Conservation (phyloP, 1,284 basidiomycete species). For the Sporisorium reilianum region DNA sequence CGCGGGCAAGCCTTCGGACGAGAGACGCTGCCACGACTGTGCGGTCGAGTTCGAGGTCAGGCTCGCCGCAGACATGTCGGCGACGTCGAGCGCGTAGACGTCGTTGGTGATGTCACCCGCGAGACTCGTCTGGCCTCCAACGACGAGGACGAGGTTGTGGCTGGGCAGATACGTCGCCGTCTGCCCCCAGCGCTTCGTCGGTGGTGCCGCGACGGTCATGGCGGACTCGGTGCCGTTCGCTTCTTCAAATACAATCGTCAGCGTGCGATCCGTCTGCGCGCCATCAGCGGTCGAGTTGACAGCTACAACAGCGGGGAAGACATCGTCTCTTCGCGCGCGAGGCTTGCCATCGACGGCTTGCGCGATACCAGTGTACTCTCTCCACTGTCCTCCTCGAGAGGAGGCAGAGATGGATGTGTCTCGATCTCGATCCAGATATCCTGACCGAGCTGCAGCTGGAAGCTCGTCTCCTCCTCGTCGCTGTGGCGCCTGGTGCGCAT, state of each 20-base stretch:
- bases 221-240: constrained; percentile 14
- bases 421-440: constrained; percentile 43
- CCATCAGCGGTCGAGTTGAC: constrained; percentile 24
- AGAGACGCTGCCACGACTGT: constrained; percentile 20
- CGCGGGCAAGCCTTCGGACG: constrained; percentile 39
- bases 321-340: constrained; percentile 22
- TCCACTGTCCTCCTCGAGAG: constrained; percentile 10
- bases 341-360: constrained; percentile 17
- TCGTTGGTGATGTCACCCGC: constrained; percentile 51
- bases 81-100: constrained; percentile 57
- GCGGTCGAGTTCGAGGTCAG: constrained; percentile 28
- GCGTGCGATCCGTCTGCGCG: no score
- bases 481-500: constrained; percentile 4
- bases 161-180: constrained; percentile 34
- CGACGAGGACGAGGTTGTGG: constrained; percentile 53
- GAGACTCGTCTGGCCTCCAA: constrained; percentile 63
- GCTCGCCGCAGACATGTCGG: constrained; percentile 17
- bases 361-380: not conserved
- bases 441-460: constrained; percentile 19
- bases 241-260: constrained; percentile 37
- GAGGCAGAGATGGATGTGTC: not conserved
- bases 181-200: constrained; percentile 36
- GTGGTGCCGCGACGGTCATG: constrained; percentile 21
- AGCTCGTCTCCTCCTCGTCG: constrained; percentile 2
- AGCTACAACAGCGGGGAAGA: constrained; percentile 40